Evolutionary conservation across 1,284 basidiomycete species (phyloP), one percentile per base, ranked within the genome.

Genomic region (Naganishia sp.): DNA sequence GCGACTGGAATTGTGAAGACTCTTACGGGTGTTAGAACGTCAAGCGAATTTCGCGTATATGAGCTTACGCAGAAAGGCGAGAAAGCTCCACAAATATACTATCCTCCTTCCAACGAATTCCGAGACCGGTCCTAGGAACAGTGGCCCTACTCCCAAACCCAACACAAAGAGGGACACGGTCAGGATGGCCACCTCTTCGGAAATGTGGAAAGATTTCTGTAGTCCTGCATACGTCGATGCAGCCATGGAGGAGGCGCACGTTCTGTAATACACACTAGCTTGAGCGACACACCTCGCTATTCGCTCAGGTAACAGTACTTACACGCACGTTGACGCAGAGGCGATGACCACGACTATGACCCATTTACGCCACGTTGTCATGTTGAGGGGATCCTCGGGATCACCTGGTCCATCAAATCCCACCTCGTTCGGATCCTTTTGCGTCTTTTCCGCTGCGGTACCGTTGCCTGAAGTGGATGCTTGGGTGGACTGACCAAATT

Each of bases 171-270:
- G 74, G 65, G 86, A 88, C 45, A 92, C 82, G 4, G 84, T 83
- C 13, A 92, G 83, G 77, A 89, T 86, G 1, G 90, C 87, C 70
- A 91, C 87, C 68, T 86, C 84, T 36, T 82, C 81, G 2, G 84
- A 81, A 42, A 90, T 83, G 64, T 82, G 78, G 68, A 90, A 89
- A 10, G 87, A 84, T 25, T 73, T 68, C 45, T 85, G 81, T 52
- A 89, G 80, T 0, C 85, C 87, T 0, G 75, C 73, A 74, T 91
- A 89, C 0, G 88, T 86, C 69, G 86, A 86, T 0, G 85, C 81
- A 6, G 88, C 87, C 79, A 89, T 84, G 5, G 87, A 88, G 0
- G 88, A 90, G 21, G 86, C 84, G 74, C 86, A 89, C 0, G 89
- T 87, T 13, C 86, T 87, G 15, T 1, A 15, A 49, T 3, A 15